Evolutionary conservation across 2,329 filamentous ascomycete species (phyloP), one percentile per base, ranked within the genome.

Genomic region (Epichloe scottii): DNA sequence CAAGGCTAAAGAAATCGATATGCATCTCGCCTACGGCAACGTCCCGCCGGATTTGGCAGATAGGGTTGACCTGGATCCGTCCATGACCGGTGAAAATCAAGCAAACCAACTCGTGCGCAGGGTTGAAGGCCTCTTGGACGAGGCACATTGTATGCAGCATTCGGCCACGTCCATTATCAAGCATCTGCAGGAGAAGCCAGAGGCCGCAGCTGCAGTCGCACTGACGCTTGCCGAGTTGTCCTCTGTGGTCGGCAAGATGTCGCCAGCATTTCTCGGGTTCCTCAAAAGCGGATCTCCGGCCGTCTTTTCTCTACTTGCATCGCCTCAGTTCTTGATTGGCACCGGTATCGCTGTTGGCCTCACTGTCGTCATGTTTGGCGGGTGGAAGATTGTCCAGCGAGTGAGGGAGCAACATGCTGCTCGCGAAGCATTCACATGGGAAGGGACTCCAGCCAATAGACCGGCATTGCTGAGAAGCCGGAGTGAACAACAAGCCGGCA

Each of bases 351-450:
- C 87, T 0, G 82, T 95, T 0, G 93, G 93, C 14, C 84, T 95
- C n/a, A 97, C 93, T 0, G 83, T 97, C 8, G 88, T 98, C 60
- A 90, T 93, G 65, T 88, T 98, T 54, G 93, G 93, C 50, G 91
- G 93, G 5, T 97, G 89, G 78, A 97, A 95, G 71, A 96, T 98
- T 65, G 83, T 98, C 69, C 94, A 96, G 75, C 84, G 82, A 59
- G 87, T 97, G 57, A 67, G 69, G 53, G 75, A 76, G 50, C 63
- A 62, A 19, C 64, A 66, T 50, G 57, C 59, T 2, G 60, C 63
- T 1, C 53, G 60, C 2, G 61, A 63, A 44, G 65, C 65, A 7
- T 54, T 62, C 33, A 57, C 60, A 1, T 64, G 61, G 19, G 59
- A 65, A 30, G 52, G 51, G 2, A 53, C 53, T 1, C 51, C 57